Evolutionary conservation across 1,284 basidiomycete genomes (phyloP), one percentile per base, ranked within the genome.

Genomic region (Heterobasidion irregulare): DNA sequence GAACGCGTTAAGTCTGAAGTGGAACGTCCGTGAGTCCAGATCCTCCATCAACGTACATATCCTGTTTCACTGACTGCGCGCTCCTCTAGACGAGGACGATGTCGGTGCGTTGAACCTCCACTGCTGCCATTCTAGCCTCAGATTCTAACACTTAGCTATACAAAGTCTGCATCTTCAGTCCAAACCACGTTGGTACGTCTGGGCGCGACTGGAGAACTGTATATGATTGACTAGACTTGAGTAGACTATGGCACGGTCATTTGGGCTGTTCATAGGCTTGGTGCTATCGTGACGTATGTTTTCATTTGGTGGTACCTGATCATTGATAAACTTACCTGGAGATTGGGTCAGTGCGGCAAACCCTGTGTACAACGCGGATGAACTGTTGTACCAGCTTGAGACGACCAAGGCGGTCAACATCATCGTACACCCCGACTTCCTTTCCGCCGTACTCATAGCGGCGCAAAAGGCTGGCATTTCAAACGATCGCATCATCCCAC

Each of bases 181-280:
- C 83, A 1, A 89, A 89, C 58, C 76, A 86, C 63, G 68, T 84
- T 47, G 83, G 86, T 83, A 58, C 53, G 72, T 63, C 7, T 12
- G 12, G n/a, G 9, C 9, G 33, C 26, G 26, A 26, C 4, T 5
- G 4, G 26, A 26, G 26, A 26, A 26, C 26, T 26, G 26, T 26
- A 26, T 26, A 26, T 26, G 19, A 9, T 16, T 52, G 16, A 49
- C 48, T 34, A 48, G 32, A 45, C 47, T 26, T 35, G 45, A 16
- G 26, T 26, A 87, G 89, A 91, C 65, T 93, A 90, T 59, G 80
- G 83, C 0, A 72, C 83, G 8, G 74, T 74, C 2, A 71, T 92
- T 10, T 93, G 91, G 89, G 92, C 88, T 1, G 69, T 75, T 1
- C 89, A 92, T 61, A 78, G 80, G 46, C 68, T 91, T 12, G 89